These are phyloP conservation scores for Tubosaeta sp. DNA, from an alignment of 768 basidiomycete genomes.

Conservation along the genomic window DNA sequence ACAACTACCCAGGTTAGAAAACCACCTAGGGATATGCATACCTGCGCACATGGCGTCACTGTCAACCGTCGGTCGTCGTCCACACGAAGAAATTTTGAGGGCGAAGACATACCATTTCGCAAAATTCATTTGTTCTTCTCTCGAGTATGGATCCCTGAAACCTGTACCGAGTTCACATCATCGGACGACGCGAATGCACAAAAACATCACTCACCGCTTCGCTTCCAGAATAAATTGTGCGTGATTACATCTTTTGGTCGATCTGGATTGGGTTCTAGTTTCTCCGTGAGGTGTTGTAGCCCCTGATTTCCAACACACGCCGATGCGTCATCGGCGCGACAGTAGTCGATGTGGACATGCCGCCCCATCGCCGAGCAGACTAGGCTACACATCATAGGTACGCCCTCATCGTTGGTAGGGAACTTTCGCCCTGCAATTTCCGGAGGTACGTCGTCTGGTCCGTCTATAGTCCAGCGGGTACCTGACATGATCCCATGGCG, in stretches of 20 bases:
- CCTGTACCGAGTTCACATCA: constrained; percentile 27
- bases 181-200: background rate
- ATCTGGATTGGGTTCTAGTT: constrained; percentile 37
- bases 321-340: no score
- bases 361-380: no score
- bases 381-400: constrained; percentile 47
- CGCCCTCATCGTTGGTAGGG: constrained; percentile 50
- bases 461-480: constrained; percentile 27
- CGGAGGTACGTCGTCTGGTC: constrained; percentile 43
- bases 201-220: constrained; percentile 40
- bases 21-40: constrained; percentile 11
- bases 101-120: no score
- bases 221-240: constrained; percentile 53
- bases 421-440: constrained; percentile 57
- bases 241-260: constrained; percentile 50
- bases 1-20: background rate
- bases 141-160: constrained; percentile 53
- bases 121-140: no score
- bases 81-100: background rate
- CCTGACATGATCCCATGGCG: constrained; percentile 62
- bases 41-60: constrained; percentile 53
- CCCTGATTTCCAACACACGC: no score
- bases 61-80: background rate
- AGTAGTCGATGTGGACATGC: no score
- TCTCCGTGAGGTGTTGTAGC: no score